These are phyloP conservation scores for Coemansia sp. DNA, from an alignment of 192 early-diverging fungal species.

Conservation along the genomic window DNA sequence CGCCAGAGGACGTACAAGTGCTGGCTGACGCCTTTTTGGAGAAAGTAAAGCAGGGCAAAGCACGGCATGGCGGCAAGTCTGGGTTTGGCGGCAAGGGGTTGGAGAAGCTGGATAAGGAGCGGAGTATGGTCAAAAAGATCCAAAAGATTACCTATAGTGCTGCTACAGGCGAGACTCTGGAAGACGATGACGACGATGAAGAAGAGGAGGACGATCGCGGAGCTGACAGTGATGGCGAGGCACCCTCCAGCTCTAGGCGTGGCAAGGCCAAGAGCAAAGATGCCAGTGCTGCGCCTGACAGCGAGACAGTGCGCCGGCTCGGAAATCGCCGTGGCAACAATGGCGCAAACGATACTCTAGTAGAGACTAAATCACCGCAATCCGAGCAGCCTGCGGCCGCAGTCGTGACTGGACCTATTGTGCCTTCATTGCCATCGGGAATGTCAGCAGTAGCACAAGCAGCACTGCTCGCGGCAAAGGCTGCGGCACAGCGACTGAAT, in stretches of 20 bases:
- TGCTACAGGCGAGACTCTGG: constrained; percentile 60
- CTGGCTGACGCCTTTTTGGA: constrained; percentile 67
- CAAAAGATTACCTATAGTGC: constrained; percentile 86
- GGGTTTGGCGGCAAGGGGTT: constrained; percentile 98
- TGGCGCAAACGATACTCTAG: constrained; percentile 38
- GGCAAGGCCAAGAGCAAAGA: constrained; percentile 54
- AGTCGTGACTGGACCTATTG: not conserved
- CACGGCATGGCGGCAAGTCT: constrained; percentile 25
- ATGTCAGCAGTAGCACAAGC: constrained; percentile 43
- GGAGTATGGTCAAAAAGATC: constrained; percentile 84
- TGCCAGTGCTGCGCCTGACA: constrained; percentile 59
- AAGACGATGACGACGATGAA: constrained; percentile 66
- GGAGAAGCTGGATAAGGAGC: constrained; percentile 89
- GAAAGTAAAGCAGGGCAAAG: constrained; percentile 38
- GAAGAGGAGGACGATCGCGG: constrained; percentile 57
- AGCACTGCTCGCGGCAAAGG: constrained; percentile 45
- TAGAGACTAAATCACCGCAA: constrained; percentile 5
- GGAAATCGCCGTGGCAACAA: constrained; percentile 21
- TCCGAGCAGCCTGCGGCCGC: constrained; percentile 4
- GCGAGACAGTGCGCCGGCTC: constrained; percentile 17
- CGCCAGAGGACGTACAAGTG: constrained; percentile 75
- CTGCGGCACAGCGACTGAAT: constrained; percentile 46
- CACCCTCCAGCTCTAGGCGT: not conserved
- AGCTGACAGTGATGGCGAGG: constrained; percentile 36
- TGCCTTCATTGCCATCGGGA: constrained; percentile 21